phyloP scores from a whole-genome alignment of 1,284 basidiomycete genomes.

The Pseudozyma thailandica region DNA sequence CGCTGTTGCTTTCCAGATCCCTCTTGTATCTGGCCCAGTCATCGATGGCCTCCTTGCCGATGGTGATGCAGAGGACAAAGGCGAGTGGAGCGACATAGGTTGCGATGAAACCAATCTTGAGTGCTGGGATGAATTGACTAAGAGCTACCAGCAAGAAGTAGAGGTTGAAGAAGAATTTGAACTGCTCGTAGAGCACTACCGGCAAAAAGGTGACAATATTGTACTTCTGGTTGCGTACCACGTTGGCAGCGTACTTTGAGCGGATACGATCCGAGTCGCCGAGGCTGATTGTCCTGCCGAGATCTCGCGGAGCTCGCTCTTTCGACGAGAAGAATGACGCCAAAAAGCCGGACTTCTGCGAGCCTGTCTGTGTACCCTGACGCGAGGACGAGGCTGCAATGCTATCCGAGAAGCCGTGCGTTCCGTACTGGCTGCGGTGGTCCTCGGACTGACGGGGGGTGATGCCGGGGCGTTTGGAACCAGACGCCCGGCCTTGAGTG shows the following conservation, averaged over 20 bases:
- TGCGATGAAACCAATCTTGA: constrained; percentile 97
- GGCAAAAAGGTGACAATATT: constrained; percentile 93
- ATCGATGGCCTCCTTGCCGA: constrained; percentile 98
- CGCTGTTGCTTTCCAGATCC: constrained; percentile 93
- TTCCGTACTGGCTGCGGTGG: constrained; percentile 41
- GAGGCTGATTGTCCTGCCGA: constrained; percentile 38
- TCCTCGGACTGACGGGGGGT: constrained; percentile 41
- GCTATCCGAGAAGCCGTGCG: constrained; percentile 20
- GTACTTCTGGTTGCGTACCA: constrained; percentile 98
- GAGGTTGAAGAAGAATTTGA: constrained; percentile 99
- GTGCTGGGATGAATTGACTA: constrained; percentile 92
- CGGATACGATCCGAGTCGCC: constrained; percentile 38
- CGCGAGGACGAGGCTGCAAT: constrained; percentile 15
- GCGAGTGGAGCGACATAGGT: constrained; percentile 96
- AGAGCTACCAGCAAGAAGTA: constrained; percentile 97
- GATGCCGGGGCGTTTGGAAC: constrained; percentile 19
- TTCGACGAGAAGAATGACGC: constrained; percentile 31
- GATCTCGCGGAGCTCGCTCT: constrained; percentile 23
- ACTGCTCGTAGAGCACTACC: constrained; percentile 97
- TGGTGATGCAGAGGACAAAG: constrained; percentile 92
- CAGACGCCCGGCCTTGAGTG: neutral
- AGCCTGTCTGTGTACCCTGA: constrained; percentile 23
- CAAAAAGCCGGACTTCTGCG: constrained; percentile 31
- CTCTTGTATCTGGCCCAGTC: constrained; percentile 92
- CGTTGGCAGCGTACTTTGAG: constrained; percentile 75